Percentiles rank a stretch among this genome's conserved stretches.
Evolutionary conservation across 306 rosid species (phyloP).

Genomic region (Neltuma alba): DNA sequence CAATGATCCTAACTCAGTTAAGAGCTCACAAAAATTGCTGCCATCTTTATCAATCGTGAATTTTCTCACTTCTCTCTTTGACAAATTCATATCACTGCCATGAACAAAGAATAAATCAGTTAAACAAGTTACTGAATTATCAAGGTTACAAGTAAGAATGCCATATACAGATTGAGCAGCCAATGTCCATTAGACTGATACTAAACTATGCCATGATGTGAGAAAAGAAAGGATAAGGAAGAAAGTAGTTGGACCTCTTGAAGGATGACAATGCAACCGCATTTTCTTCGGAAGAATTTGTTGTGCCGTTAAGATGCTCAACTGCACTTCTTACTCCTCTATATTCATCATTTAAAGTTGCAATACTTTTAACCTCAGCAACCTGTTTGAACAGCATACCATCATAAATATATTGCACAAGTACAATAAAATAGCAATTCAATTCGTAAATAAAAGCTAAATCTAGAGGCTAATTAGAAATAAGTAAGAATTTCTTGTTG

Average conservation of each 20-base stretch:
- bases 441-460: constrained; percentile 27
- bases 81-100: constrained; percentile 44
- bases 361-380: constrained; percentile 27
- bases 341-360: constrained; percentile 20
- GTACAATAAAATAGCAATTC: constrained; percentile 3
- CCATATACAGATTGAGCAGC: background rate
- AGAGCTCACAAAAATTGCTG: constrained; percentile 35
- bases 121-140: background rate
- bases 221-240: constrained; percentile 12
- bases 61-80: constrained; percentile 39
- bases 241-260: constrained; percentile 49
- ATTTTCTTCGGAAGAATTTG: constrained; percentile 31
- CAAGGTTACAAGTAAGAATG: constrained; percentile 6
- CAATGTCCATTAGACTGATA: background rate
- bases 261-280: constrained; percentile 33
- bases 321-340: constrained; percentile 33
- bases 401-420: constrained; percentile 8
- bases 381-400: constrained; percentile 50
- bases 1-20: constrained; percentile 50
- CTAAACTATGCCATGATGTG: background rate
- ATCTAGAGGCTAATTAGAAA: constrained; percentile 6
- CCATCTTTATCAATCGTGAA: constrained; percentile 19
- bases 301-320: constrained; percentile 30
- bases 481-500: constrained; percentile 19
- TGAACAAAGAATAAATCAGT: constrained; percentile 19